Base-by-base conservation (phyloP, 2,329 filamentous ascomycete species). In the Stylonectria norvegica region DNA sequence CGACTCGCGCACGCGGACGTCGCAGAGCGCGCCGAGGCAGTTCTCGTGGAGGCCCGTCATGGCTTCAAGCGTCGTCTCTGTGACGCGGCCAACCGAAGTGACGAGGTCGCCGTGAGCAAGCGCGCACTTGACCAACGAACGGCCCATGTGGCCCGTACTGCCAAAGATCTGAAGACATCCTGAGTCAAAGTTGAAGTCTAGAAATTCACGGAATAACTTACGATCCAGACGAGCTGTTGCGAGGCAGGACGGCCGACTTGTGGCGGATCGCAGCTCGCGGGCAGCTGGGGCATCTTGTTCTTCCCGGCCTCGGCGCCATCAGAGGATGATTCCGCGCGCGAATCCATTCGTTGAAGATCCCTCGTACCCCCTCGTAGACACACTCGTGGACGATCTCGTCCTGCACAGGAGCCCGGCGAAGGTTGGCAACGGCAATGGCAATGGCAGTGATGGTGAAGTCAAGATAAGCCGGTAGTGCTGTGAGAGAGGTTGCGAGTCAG, bases 81-180 rank as follows among this genome's bases (percentile, higher is more conserved):
- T 81, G 11, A 83, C 83, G 48, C 88, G 83, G 7, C 93, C 93
- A 8, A 96, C 90, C 5, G 89, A 89, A 3, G 84, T 83, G 42
- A 96, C 91, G 36, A 83, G 75, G 61, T 98, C 93, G 53, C 85
- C 85, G 54, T 89, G 85, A 12, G 79, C 73, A 16, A 97, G 75
- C 12, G 86, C 89, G 39, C 79, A 81, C 57, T 93, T 91, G 44
- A 91, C 87, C 15, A 97, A 79, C 6, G 87, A 94, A 37, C 89
- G 84, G 43, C 93, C 93, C 75, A 97, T 95, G 58, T 98, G 93
- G 40, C 93, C 93, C n/a, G 90, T 96, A 34, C 89, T 90, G 34
- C 93, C 93, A 65, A 96, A 98, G 39, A 97, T 74, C 88, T 89
- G 45, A 28, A 11, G n/a, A n/a, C n/a, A n/a, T n/a, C n/a, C n/a